A percentile compares a stretch with the other conserved stretches of the same genome.
Conservation (phyloP, 495 filamentous ascomycete genomes). For the Penicillium verhagenii region DNA sequence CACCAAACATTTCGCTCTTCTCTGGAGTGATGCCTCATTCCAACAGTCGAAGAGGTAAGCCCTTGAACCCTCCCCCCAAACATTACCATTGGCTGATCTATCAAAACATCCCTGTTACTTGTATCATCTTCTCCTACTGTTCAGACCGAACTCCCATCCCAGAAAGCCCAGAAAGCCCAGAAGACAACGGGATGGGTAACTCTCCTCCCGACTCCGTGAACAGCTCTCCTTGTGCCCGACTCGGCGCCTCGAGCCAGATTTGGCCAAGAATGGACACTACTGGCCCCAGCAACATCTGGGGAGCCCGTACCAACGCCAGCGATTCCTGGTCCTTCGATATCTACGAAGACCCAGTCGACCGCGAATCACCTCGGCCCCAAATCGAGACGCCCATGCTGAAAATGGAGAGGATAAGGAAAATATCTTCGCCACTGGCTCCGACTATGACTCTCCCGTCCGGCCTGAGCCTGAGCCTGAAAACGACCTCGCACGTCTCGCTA, state of each 20-base stretch:
- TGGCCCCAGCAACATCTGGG: neutral
- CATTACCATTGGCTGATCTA: too few species aligned
- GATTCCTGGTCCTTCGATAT: neutral
- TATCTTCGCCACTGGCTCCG: neutral
- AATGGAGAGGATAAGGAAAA: conserved; percentile 1
- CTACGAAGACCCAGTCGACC: neutral
- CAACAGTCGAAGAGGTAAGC: neutral
- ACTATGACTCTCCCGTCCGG: neutral
- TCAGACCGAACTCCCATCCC: neutral
- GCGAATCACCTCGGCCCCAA: neutral
- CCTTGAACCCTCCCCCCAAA: too few species aligned
- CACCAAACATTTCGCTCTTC: neutral
- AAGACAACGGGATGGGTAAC: neutral
- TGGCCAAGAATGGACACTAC: neutral
- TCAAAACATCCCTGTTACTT: neutral
- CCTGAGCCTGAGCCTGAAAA: neutral
- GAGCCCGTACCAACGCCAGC: too few species aligned
- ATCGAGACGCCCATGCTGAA: neutral
- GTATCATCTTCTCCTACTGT: neutral
- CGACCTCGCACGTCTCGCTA: neutral
- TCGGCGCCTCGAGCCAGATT: neutral
- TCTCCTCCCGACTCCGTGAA: neutral
- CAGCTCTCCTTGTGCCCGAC: neutral
- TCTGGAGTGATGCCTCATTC: neutral
- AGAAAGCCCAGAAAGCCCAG: neutral